phyloP scores from a whole-genome alignment of 2,329 filamentous ascomycete species.

The Fusarium siculi region DNA sequence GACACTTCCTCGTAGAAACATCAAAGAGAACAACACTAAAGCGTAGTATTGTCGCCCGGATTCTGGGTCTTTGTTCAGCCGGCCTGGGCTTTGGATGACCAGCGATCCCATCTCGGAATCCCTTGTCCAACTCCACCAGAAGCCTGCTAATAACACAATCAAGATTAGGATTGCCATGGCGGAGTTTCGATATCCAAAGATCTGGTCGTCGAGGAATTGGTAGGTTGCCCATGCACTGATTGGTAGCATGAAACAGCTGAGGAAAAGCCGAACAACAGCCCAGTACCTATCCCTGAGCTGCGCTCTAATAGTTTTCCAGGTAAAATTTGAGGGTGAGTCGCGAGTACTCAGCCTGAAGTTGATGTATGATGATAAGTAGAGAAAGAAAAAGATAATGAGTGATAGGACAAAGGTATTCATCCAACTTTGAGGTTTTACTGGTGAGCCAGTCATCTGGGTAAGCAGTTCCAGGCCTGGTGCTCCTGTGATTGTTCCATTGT shows the following conservation, averaged over 20 bases:
- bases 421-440: conserved; percentile 72
- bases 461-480: conserved; percentile 70
- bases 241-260: conserved; percentile 81
- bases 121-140: conserved; percentile 42
- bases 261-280: conserved; percentile 72
- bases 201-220: conserved; percentile 60
- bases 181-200: conserved; percentile 36
- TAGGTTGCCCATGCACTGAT: conserved; percentile 77
- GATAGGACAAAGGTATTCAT: conserved; percentile 75
- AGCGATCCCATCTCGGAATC: conserved; percentile 9
- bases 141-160: conserved; percentile 34
- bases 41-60: neutral
- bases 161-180: conserved; percentile 50
- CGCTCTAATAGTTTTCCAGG: neutral
- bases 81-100: neutral
- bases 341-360: neutral
- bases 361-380: conserved; percentile 66
- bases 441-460: conserved; percentile 74
- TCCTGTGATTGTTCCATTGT: conserved; percentile 70
- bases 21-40: conserved; percentile 21
- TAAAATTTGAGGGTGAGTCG: rapidly evolving
- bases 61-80: too few species aligned
- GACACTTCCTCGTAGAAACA: conserved; percentile 23
- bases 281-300: conserved; percentile 55
- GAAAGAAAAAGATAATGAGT: conserved; percentile 65